A percentile compares a stretch with the other conserved stretches of the same genome.
These are phyloP conservation scores for Cutaneotrichosporon dermatis DNA, from an alignment of 1,284 basidiomycete species.

Conservation along the genomic window DNA sequence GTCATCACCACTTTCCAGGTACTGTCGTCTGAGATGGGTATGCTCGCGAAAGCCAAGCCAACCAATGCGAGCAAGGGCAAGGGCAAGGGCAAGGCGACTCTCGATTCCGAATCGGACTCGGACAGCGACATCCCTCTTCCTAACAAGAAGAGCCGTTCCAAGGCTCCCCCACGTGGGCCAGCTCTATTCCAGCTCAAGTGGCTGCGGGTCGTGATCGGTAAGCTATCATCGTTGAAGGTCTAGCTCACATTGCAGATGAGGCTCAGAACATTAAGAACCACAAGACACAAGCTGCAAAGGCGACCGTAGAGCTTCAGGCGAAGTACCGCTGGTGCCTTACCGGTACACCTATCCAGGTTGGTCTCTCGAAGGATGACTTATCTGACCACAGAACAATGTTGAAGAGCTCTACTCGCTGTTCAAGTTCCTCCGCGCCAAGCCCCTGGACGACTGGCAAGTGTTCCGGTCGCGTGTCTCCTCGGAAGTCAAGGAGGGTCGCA, in stretches of 20 bases:
- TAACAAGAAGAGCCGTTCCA: conserved; percentile 48
- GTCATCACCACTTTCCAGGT: conserved; percentile 79
- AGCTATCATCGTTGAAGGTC: conserved; percentile 11
- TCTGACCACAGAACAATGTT: conserved; percentile 67
- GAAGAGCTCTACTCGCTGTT: conserved; percentile 85
- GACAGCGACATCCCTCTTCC: conserved; percentile 47
- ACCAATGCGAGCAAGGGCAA: background rate
- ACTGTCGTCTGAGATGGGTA: conserved; percentile 61
- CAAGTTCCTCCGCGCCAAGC: conserved; percentile 79
- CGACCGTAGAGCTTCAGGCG: conserved; percentile 70
- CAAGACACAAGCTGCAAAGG: conserved; percentile 73
- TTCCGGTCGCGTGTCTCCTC: conserved; percentile 76
- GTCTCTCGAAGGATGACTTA: no score
- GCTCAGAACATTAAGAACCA: conserved; percentile 97
- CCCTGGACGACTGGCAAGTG: conserved; percentile 70
- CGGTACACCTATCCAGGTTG: conserved; percentile 72
- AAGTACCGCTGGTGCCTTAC: conserved; percentile 87
- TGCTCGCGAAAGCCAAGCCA: background rate
- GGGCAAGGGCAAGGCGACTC: background rate
- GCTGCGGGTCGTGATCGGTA: conserved; percentile 80
- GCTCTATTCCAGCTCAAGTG: conserved; percentile 77
- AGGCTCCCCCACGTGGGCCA: conserved; percentile 51
- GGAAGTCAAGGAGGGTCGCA: conserved; percentile 68
- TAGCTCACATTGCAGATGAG: conserved; percentile 60
- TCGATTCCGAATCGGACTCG: conserved; percentile 28